A percentile compares a stretch with the other conserved stretches of the same genome.
These are phyloP conservation scores for Aspergillus melleus DNA, from an alignment of 2,329 filamentous ascomycete species.

Conservation along the genomic window DNA sequence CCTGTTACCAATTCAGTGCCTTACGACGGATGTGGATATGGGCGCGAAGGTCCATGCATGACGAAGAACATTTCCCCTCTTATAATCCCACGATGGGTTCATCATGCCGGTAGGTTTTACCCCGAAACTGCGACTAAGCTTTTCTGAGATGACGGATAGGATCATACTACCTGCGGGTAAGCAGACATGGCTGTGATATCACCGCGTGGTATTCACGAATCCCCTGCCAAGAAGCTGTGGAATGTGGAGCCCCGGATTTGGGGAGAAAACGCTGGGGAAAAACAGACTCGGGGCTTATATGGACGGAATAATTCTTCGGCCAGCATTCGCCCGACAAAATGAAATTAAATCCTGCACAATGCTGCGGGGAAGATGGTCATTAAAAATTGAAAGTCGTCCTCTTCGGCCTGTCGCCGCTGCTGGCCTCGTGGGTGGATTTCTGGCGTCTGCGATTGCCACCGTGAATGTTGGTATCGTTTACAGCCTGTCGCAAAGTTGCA, in stretches of 20 bases:
- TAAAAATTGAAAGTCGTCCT: background rate
- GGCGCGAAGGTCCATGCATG: no score
- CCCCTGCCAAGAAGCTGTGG: conserved; percentile 1
- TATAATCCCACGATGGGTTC: no score
- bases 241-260: conserved; percentile 5
- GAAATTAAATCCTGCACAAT: no score
- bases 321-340: conserved; percentile 15
- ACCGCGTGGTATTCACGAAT: no score
- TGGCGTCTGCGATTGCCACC: background rate
- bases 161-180: no score
- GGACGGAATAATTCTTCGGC: conserved; percentile 22
- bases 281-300: conserved; percentile 9
- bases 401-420: background rate
- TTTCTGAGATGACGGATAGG: background rate
- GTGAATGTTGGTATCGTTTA: no score
- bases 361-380: background rate
- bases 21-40: no score
- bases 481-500: no score
- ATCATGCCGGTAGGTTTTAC: background rate
- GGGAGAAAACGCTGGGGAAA: conserved; percentile 15
- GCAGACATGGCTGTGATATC: no score
- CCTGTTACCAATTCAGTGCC: no score
- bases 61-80: no score
- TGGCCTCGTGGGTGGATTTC: no score
- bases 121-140: background rate